Percentiles rank a stretch among this genome's conserved stretches.
Evolutionary conservation across 192 early-diverging fungal genomes (phyloP).

Genomic region (Endogone sp.): DNA sequence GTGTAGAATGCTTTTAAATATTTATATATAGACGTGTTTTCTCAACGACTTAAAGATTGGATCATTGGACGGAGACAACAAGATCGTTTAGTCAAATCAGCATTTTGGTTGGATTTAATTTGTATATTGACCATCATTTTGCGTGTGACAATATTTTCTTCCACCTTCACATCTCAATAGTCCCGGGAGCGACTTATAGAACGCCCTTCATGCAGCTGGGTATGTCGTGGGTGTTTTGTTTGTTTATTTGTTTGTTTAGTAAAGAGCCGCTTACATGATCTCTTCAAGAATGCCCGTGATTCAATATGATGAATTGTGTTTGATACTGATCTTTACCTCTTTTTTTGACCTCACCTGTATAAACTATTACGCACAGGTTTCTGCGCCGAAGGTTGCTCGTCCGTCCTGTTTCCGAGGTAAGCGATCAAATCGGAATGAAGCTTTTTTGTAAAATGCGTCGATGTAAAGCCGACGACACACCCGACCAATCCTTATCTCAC

Average conservation of each 20-base stretch:
- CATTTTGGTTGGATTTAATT: too few relatives aligned
- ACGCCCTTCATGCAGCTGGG: constrained; percentile 75
- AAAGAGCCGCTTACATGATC: neutral
- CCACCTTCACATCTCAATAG: neutral
- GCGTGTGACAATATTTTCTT: too few relatives aligned
- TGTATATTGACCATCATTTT: too few relatives aligned
- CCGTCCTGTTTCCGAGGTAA: constrained; percentile 58
- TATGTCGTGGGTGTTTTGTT: too few relatives aligned
- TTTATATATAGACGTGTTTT: too few relatives aligned
- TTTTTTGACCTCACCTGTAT: neutral
- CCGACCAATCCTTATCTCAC: neutral
- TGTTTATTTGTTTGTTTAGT: neutral
- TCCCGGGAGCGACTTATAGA: constrained; percentile 59
- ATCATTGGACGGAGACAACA: too few relatives aligned
- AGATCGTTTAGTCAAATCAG: too few relatives aligned
- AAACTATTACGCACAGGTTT: constrained; percentile 32
- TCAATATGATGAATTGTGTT: neutral
- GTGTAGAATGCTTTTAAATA: neutral
- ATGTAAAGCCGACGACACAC: neutral
- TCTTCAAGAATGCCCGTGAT: neutral
- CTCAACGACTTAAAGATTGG: too few relatives aligned
- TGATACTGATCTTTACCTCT: neutral
- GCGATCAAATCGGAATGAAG: neutral
- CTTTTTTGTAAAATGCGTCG: neutral
- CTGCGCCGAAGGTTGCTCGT: constrained; percentile 72